Base-by-base conservation (phyloP, 495 filamentous ascomycete genomes). In the Penicillium ucsense region DNA sequence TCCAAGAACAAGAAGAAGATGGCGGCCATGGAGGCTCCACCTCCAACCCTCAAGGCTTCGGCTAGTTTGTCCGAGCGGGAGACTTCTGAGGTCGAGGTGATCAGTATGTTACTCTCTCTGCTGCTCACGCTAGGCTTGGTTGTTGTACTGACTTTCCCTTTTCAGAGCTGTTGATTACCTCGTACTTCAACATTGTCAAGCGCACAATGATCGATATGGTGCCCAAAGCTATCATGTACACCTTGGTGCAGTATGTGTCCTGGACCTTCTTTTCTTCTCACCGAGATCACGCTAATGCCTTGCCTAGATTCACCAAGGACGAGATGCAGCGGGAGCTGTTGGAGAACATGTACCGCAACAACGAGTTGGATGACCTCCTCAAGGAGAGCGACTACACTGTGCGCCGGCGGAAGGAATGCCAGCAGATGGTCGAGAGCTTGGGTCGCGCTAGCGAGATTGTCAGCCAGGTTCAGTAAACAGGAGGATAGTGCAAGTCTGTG, bases 151-250 rank as follows among this genome's bases (percentile, higher is more conserved):
- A 66, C 37, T 3, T 11, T 20, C 5, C 33, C 9, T 29, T 4
- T 40, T 3, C 57, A 95, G 89, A 99, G 66, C 81, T 97, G 36
- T 76, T 99, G 47, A 97, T 99, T 59, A 84, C 79, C 43, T 95
- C 89, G 3, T 99, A 99, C 77, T 99, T 83, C 72, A 95, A 92
- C 70, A 97, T 99, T 63, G 90, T 95, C 42, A 86, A 87, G 73
- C 78, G 91, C 48, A 99, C 94, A 42, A 92, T 99, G 91, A 95
- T 97, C 51, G 94, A 99, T 59, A 99, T 97, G 94, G 94, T 99
- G 4, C 94, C 94, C 35, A 99, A 99, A 73, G 92, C 94, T 12
- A 92, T 99, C 68, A 99, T 99, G 94, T 78, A 96, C 43, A 95
- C 82, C 47, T 80, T 99, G 36, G 94, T 99, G 29, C 81, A 86